Evolutionary conservation across 1,284 basidiomycete species (phyloP).

Genomic region (Retiboletus flavoniger): DNA sequence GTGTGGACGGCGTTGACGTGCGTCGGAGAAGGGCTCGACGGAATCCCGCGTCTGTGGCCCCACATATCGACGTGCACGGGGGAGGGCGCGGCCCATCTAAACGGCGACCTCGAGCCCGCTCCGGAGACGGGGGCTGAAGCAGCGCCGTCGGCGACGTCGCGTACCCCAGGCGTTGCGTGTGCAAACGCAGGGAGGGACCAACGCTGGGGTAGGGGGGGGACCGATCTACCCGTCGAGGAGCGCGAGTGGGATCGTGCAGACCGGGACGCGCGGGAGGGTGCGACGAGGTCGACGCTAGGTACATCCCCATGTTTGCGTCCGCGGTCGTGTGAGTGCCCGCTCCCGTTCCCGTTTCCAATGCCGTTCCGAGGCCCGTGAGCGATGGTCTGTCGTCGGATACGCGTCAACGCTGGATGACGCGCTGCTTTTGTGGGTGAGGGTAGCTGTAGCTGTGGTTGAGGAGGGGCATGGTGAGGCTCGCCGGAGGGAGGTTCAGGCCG

Average conservation of each 20-base stretch:
- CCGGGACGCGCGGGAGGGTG: conserved; percentile 15
- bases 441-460: not conserved
- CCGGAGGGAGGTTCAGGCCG: conserved; percentile 7
- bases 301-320: not conserved
- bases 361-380: not conserved
- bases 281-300: conserved; percentile 27
- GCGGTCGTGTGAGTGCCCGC: not conserved
- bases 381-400: conserved; percentile 19
- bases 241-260: conserved; percentile 18
- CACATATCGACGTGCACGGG: not conserved
- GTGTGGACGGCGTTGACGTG: not conserved
- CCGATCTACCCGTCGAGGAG: conserved; percentile 10
- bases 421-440: conserved; percentile 1
- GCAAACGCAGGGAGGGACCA: conserved; percentile 19
- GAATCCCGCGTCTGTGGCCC: not conserved
- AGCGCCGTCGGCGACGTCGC: not conserved
- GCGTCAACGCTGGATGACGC: conserved; percentile 13
- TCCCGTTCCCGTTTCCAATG: too few relatives aligned
- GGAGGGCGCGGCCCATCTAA: conserved; percentile 1
- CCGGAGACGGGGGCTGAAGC: not conserved
- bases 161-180: conserved; percentile 4
- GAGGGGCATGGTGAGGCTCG: not conserved
- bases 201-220: conserved; percentile 4
- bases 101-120: not conserved
- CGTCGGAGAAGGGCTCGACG: not conserved